Evolutionary conservation across 2,329 filamentous ascomycete species (phyloP), one percentile per base, ranked within the genome.

Genomic region (Exophiala alcalophila): DNA sequence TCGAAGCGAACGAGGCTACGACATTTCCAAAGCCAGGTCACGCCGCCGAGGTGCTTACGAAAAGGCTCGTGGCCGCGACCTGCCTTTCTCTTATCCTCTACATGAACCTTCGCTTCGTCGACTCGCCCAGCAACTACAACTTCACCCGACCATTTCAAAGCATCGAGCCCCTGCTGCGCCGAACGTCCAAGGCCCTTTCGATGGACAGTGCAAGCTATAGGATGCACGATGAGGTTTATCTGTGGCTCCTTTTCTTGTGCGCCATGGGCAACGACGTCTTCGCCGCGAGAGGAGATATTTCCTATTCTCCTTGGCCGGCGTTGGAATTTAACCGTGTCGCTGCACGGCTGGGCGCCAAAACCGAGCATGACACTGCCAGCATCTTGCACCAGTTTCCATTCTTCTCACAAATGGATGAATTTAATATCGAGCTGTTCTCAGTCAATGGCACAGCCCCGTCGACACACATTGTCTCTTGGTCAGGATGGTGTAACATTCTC

Each of bases 211-310:
- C 21, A 9, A 11, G 18, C 7, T n/a, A n/a, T n/a, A n/a, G n/a
- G n/a, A 29, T 19, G 19, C 30, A 35, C 2, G 12, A 31, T 14
- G 12, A 10, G 9, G 27, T 30, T 19, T 47, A 41, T 21, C 18
- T 47, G 26, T 47, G 44, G 44, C 18, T 41, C 4, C 16, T 47
- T 25, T 38, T 42, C 11, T 33, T 47, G 15, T 36, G 25, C 12
- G 32, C 44, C 9, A 40, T 42, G 32, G 44, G 44, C 20, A 47
- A 36, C 18, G 44, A 47, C 24, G 28, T 47, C 12, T 47, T 40
- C 18, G 23, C 23, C 14, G 44, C 38, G 16, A 41, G 44, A 11
- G 44, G 44, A 15, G 44, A 47, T 18, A 38, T 47, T 16, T 21
- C 37, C 4, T 47, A 47, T 23, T 47, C 44, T 1, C 4, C 16